These are phyloP conservation scores for Cyberlindnera samutprakarnensis DNA, from an alignment of 805 yeast species.

Conservation along the genomic window DNA sequence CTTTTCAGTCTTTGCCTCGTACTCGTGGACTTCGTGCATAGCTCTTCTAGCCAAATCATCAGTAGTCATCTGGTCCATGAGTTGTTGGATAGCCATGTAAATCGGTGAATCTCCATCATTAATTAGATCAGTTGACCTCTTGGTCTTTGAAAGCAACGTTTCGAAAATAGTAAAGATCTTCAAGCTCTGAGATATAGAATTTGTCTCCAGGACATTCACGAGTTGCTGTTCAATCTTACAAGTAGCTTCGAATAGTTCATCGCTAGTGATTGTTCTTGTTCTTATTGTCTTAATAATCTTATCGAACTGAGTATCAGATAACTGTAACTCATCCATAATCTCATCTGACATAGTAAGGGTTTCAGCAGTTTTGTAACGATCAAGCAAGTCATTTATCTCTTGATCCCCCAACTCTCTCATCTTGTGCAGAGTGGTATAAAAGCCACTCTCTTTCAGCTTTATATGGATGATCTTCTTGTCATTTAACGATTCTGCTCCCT, in stretches of 20 bases:
- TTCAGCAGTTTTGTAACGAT: conserved; percentile 15
- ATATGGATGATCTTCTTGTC: conserved; percentile 19
- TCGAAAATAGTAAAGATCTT: conserved; percentile 48
- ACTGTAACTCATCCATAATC: conserved; percentile 21
- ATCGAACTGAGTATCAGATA: conserved; percentile 11
- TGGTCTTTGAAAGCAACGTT: conserved; percentile 30
- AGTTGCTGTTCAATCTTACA: conserved; percentile 50
- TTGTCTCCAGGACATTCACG: conserved; percentile 40
- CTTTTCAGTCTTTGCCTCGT: conserved; percentile 31
- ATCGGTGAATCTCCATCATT: conserved; percentile 44
- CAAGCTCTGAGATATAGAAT: conserved; percentile 34
- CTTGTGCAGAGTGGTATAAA: conserved; percentile 25
- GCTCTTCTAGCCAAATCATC: conserved; percentile 74
- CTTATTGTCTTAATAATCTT: conserved; percentile 9
- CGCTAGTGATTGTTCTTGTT: conserved; percentile 32
- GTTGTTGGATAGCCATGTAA: conserved; percentile 57
- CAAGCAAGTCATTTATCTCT: conserved; percentile 20
- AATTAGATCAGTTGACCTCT: conserved; percentile 27
- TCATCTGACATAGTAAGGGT: conserved; percentile 8
- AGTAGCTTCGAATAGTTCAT: conserved; percentile 56
- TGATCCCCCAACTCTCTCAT: conserved; percentile 35
- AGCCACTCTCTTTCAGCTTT: conserved; percentile 32
- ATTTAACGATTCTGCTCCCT: conserved; percentile 19
- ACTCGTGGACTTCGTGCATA: conserved; percentile 38
- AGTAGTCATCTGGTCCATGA: conserved; percentile 57